These are phyloP conservation scores for Papiliotrema laurentii DNA, from an alignment of 1,284 basidiomycete species.

Conservation along the genomic window DNA sequence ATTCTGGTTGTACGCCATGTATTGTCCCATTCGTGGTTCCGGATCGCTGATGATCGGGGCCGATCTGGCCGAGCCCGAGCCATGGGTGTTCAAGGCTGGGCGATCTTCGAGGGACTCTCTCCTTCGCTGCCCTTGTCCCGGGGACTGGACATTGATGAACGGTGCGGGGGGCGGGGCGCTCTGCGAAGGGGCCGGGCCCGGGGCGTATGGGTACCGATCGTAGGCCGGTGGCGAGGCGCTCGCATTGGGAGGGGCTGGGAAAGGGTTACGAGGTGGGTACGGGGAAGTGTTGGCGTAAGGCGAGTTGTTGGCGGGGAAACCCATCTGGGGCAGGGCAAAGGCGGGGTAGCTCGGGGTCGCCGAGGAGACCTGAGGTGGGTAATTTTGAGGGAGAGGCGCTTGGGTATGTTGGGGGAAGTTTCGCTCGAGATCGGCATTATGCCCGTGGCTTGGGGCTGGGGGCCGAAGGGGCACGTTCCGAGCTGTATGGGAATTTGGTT, in stretches of 20 bases:
- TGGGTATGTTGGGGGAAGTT: constrained; percentile 10
- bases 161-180: not conserved
- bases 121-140: not conserved
- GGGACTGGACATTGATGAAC: not conserved
- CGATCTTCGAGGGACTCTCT: no score
- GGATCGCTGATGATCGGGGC: not conserved
- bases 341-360: no score
- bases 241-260: not conserved
- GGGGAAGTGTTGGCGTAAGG: not conserved
- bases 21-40: constrained; percentile 6
- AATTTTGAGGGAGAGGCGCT: constrained; percentile 9
- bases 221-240: constrained; percentile 1
- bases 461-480: no score
- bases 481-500: no score
- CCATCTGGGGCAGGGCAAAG: not conserved
- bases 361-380: no score
- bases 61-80: not conserved
- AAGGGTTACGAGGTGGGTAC: not conserved
- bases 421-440: not conserved
- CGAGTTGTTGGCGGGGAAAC: not conserved
- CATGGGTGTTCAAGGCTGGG: no score
- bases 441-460: no score
- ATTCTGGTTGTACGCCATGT: constrained; percentile 1
- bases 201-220: constrained; percentile 1
- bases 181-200: no score